phyloP scores from a whole-genome alignment of 2,329 filamentous ascomycete species.

The Epichloe gansuensis region DNA sequence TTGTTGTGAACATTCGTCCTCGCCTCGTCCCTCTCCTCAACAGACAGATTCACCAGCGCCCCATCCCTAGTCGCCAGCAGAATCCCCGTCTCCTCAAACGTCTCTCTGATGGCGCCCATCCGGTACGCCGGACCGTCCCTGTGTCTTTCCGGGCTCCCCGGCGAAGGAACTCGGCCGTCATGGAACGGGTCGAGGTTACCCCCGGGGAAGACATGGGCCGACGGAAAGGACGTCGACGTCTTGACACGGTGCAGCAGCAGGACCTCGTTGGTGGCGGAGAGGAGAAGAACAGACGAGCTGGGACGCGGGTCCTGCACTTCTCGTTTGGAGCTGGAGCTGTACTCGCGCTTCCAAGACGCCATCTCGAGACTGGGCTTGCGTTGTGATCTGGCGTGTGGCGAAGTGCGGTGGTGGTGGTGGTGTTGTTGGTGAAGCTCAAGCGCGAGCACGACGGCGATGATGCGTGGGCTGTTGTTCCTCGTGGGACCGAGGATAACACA shows the following conservation, averaged over 20 bases:
- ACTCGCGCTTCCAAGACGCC: conserved; percentile 5
- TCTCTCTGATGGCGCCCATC: conserved; percentile 76
- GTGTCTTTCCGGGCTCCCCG: conserved; percentile 45
- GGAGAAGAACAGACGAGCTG: conserved; percentile 66
- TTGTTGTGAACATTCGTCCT: conserved; percentile 57
- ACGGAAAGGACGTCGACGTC: conserved; percentile 73
- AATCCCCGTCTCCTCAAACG: conserved; percentile 91
- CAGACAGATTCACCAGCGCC: conserved; percentile 46
- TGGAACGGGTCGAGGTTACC: conserved; percentile 69
- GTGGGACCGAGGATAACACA: neutral
- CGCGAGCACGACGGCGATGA: neutral
- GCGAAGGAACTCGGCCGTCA: conserved; percentile 46
- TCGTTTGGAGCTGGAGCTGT: conserved; percentile 7
- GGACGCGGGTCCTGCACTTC: conserved; percentile 38
- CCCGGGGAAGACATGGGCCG: conserved; percentile 85
- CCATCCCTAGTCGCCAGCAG: conserved; percentile 50
- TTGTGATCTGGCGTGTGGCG: neutral
- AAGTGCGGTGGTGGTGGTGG: neutral
- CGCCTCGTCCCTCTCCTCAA: conserved; percentile 48
- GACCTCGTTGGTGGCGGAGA: conserved; percentile 79
- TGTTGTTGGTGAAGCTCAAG: neutral
- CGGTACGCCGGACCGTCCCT: conserved; percentile 61
- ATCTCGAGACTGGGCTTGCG: neutral
- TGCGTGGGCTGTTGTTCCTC: neutral
- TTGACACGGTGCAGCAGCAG: conserved; percentile 77